phyloP scores from a whole-genome alignment of 345 rosid species.

The Populus tremula region DNA sequence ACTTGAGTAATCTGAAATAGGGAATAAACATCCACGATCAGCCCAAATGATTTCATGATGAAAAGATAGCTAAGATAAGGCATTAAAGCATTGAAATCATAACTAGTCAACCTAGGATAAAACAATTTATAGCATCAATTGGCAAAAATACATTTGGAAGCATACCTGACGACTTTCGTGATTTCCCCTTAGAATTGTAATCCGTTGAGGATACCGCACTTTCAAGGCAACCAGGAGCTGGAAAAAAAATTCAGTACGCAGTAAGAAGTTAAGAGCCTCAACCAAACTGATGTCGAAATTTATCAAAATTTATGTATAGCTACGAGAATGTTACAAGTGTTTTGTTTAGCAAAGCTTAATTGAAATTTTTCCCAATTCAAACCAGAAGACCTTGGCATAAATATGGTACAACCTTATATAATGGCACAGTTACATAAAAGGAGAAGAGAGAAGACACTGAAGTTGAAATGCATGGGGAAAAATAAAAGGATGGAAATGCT shows the following conservation, averaged over 20 bases:
- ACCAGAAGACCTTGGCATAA: neutral
- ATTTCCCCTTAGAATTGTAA: constrained; percentile 95
- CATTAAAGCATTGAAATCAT: neutral
- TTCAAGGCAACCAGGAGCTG: constrained; percentile 87
- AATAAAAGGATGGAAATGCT: constrained; percentile 10
- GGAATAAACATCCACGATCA: constrained; percentile 19
- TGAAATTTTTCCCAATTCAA: neutral
- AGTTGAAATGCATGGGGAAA: neutral
- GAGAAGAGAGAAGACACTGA: neutral
- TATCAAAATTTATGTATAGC: neutral
- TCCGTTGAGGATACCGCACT: constrained; percentile 80
- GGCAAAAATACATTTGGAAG: neutral
- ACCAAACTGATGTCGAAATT: neutral
- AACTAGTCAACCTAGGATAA: neutral
- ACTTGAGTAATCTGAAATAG: constrained; percentile 91
- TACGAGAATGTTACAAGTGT: neutral
- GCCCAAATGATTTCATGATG: neutral
- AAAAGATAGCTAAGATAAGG: neutral
- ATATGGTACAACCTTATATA: neutral
- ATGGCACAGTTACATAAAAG: neutral
- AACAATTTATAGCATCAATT: neutral
- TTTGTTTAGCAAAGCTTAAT: neutral
- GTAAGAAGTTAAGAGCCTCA: neutral
- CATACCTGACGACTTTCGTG: constrained; percentile 98
- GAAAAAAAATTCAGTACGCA: neutral